These are phyloP conservation scores for Combretum micranthum DNA, from an alignment of 345 rosid species.

Conservation along the genomic window DNA sequence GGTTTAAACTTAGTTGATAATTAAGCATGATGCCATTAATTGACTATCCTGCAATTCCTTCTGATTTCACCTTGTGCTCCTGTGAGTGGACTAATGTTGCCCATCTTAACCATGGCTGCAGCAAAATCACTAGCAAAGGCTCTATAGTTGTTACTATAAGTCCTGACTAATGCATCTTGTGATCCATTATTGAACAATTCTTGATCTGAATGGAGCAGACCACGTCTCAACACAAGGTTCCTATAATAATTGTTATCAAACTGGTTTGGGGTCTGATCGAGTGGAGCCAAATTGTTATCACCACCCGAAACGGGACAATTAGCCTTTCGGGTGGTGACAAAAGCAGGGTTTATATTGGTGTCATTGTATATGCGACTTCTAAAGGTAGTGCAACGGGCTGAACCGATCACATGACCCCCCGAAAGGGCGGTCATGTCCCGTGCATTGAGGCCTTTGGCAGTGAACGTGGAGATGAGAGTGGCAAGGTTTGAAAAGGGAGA, in stretches of 20 bases:
- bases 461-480: conserved; percentile 27
- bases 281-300: conserved; percentile 22
- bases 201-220: conserved; percentile 44
- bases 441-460: conserved; percentile 30
- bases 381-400: conserved; percentile 24
- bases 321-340: conserved; percentile 16
- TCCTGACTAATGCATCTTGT: conserved; percentile 21
- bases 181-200: conserved; percentile 32
- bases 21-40: conserved; percentile 4
- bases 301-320: conserved; percentile 27
- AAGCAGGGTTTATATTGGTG: conserved; percentile 24
- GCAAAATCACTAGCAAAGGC: conserved; percentile 26
- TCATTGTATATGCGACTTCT: conserved; percentile 36
- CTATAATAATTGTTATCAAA: conserved; percentile 29
- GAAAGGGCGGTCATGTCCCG: conserved; percentile 37
- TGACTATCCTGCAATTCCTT: conserved; percentile 27
- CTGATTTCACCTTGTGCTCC: conserved; percentile 34
- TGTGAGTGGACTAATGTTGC: conserved; percentile 33
- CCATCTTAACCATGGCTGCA: conserved; percentile 43
- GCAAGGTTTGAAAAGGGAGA: conserved; percentile 24
- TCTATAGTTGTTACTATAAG: conserved; percentile 14
- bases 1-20: neutral
- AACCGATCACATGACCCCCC: conserved; percentile 28
- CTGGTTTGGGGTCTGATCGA: conserved; percentile 21
- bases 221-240: conserved; percentile 21